Percentiles rank a stretch among this genome's conserved stretches.
These are phyloP conservation scores for Lizonia empirigonia DNA, from an alignment of 2,329 filamentous ascomycete species.

Conservation along the genomic window DNA sequence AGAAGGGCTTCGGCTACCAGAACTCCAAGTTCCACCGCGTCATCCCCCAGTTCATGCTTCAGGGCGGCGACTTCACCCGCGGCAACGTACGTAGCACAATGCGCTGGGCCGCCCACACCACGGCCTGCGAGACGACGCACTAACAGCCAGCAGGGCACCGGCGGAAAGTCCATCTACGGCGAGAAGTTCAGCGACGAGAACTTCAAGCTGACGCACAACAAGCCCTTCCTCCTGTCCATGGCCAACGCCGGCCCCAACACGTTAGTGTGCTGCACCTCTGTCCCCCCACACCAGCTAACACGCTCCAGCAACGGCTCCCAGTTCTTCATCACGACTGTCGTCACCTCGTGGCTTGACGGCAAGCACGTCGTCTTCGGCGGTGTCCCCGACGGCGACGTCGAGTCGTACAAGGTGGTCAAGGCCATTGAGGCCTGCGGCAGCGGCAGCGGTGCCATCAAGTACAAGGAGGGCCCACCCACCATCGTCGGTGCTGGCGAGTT, in stretches of 20 bases:
- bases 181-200: constrained; percentile 96
- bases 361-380: constrained; percentile 87
- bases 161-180: constrained; percentile 92
- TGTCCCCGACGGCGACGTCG: constrained; percentile 61
- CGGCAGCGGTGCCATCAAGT: constrained; percentile 59
- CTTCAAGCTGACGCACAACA: constrained; percentile 76
- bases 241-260: constrained; percentile 96
- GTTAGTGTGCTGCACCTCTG: constrained; percentile 50
- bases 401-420: constrained; percentile 61
- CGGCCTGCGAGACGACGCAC: constrained; percentile 10
- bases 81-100: constrained; percentile 71
- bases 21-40: constrained; percentile 89
- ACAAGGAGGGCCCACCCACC: constrained; percentile 57
- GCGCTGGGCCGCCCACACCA: not conserved
- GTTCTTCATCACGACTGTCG: constrained; percentile 74
- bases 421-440: constrained; percentile 65
- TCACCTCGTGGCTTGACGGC: constrained; percentile 72
- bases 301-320: constrained; percentile 69
- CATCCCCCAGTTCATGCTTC: constrained; percentile 93
- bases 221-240: constrained; percentile 86
- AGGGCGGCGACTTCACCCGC: constrained; percentile 94
- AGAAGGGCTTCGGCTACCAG: constrained; percentile 83
- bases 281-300: constrained; percentile 19
- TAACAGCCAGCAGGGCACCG: constrained; percentile 69
- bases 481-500: constrained; percentile 58